A percentile compares a stretch with the other conserved stretches of the same genome.
These are phyloP conservation scores for Aureobasidium sp. DNA, from an alignment of 2,329 filamentous ascomycete species.

Conservation along the genomic window DNA sequence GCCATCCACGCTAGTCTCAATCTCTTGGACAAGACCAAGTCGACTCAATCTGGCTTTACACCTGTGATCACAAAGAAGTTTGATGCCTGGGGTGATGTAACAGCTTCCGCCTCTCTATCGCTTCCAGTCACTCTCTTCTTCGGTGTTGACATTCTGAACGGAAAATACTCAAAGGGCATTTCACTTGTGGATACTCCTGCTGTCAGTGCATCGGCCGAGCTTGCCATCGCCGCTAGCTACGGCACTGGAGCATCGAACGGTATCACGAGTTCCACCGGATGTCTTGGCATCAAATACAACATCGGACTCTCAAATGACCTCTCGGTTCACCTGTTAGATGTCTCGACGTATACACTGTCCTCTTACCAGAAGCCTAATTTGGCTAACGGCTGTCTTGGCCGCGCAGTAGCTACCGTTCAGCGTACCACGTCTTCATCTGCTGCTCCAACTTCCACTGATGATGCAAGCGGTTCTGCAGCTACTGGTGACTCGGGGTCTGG, in stretches of 20 bases:
- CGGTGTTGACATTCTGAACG: slow-evolving; percentile 17
- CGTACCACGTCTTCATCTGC: slow-evolving; percentile 4
- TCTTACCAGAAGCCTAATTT: slow-evolving; percentile 5
- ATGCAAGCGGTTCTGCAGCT: not conserved
- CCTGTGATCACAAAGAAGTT: slow-evolving; percentile 17
- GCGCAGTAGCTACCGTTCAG: not conserved
- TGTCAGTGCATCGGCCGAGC: slow-evolving; percentile 11
- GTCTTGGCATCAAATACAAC: slow-evolving; percentile 17
- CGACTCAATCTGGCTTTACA: slow-evolving; percentile 14
- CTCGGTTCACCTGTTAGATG: not conserved
- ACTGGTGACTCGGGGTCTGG: not conserved
- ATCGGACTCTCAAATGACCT: slow-evolving; percentile 16
- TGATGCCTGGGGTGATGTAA: slow-evolving; percentile 15
- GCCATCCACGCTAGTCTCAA: slow-evolving; percentile 14
- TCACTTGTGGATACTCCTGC: slow-evolving; percentile 17
- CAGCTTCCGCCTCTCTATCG: slow-evolving; percentile 11
- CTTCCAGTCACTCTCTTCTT: slow-evolving; percentile 15
- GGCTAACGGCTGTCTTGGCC: slow-evolving; percentile 9
- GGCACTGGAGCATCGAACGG: slow-evolving; percentile 7
- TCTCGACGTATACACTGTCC: not conserved
- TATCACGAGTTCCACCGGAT: slow-evolving; percentile 14
- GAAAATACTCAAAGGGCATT: slow-evolving; percentile 14
- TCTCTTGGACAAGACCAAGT: slow-evolving; percentile 12
- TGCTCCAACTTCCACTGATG: not conserved
- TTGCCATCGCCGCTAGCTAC: slow-evolving; percentile 7